Base-by-base conservation (phyloP, 495 filamentous ascomycete genomes). In the Penicillium paradoxum region DNA sequence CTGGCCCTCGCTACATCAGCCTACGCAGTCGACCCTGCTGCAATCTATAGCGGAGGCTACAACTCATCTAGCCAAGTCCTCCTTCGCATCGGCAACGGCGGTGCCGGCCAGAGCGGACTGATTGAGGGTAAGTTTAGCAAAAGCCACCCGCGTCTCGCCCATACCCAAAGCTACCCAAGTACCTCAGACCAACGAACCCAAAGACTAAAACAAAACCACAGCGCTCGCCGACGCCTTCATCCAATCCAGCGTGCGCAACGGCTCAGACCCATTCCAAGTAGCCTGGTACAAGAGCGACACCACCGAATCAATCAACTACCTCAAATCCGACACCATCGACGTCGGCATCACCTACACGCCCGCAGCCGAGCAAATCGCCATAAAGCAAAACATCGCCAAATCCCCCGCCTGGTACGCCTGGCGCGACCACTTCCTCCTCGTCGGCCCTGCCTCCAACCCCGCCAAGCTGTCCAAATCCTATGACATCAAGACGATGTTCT, bases 281-380 rank as follows among this genome's bases (percentile, higher is more conserved):
- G 70, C 57, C 49, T 76, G 72, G 72, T 66, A 67, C 56, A 69
- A 63, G 14, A 61, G 62, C 37, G 72, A 76, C 58, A 75, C 73
- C 3, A 73, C 70, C 19, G 59, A 67, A 40, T 62, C 64, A 1
- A 75, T 75, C 55, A 63, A 73, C 18, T 65, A 71, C 55, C 67
- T 77, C 32, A 53, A 63, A 11, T 49, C 57, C 19, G 55, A 56
- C n/a, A 52, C 49, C 17, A 51, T 70, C 32, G 71, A 74, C 44
- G 58, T 77, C 11, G 71, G 63, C 4, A 74, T 77, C 17, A 75
- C 73, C 38, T 77, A 77, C 57, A 62, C 49, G 14, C 51, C 64
- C 6, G 53, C 62, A 2, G 72, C 73, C n/a, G 73, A 77, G 44
- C 11, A 61, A 9, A 65, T 72, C 39, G 72, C 71, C 30, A 66